phyloP scores from a whole-genome alignment of 2,329 filamentous ascomycete species.

The Penicillium capsulatum region DNA sequence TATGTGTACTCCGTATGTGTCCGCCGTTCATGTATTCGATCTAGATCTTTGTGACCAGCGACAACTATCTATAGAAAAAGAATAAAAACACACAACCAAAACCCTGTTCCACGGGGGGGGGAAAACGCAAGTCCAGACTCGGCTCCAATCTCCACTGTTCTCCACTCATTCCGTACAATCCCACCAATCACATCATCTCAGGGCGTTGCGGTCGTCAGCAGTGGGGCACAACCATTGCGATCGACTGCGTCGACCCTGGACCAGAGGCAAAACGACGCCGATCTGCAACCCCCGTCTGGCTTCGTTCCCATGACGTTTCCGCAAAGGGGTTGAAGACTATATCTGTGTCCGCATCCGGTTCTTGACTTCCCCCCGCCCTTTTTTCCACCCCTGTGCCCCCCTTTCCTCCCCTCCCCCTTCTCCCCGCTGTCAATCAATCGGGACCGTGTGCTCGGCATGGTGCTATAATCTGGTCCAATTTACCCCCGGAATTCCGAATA shows the following conservation, averaged over 20 bases:
- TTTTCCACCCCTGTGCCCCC: background rate
- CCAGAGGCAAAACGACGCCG: conserved; percentile 10
- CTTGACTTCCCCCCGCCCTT: conserved; percentile 11
- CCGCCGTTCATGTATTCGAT: too few relatives aligned
- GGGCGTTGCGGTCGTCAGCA: conserved; percentile 22
- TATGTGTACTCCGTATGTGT: too few relatives aligned
- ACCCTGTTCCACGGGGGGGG: background rate
- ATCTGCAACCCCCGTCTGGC: conserved; percentile 12
- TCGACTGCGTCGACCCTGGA: conserved; percentile 18
- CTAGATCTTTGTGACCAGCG: too few relatives aligned
- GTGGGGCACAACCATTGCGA: conserved; percentile 23
- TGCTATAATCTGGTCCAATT: conserved; percentile 11
- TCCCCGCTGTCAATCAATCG: conserved; percentile 1
- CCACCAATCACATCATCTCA: conserved; percentile 13
- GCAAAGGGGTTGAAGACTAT: conserved; percentile 19
- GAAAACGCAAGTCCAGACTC: conserved; percentile 14
- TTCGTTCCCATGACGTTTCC: conserved; percentile 23
- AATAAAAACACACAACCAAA: too few relatives aligned
- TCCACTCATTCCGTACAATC: conserved; percentile 11
- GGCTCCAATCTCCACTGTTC: conserved; percentile 6
- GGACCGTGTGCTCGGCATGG: conserved; percentile 10
- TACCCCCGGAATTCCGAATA: too few relatives aligned
- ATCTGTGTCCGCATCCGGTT: conserved; percentile 21
- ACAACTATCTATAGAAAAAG: too few relatives aligned
- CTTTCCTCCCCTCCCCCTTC: background rate